Evolutionary conservation across 352 stramenopile genomes (phyloP), one percentile per base, ranked within the genome.

Genomic region (Phytophthora ohioensis): DNA sequence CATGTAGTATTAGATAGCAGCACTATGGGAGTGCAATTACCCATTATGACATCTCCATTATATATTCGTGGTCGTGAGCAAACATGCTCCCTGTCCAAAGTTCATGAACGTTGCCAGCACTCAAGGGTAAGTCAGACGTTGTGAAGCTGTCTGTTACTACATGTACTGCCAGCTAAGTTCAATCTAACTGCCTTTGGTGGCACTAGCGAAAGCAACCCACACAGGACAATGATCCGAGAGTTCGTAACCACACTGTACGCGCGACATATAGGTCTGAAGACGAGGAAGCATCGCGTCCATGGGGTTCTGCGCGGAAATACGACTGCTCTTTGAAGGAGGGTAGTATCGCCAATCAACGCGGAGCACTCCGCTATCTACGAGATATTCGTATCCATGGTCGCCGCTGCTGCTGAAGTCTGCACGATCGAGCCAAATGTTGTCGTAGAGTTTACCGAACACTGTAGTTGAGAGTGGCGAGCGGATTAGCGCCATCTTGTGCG

Each of bases 211-310:
- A 6, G 79, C 81, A 43, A 88, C 57, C 71, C 74, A 93, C 30
- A 90, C 85, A 9, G 83, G 85, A 38, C 81, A 91, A 71, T 93
- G 83, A 55, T 91, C 83, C 2, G 81, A 88, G 4, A 91, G 66
- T 43, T 91, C 83, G 31, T 81, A 67, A 3, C 66, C 71, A 49
- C 85, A 91, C 48, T 84, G 72, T 2, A 78, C 35, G 15, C 78
- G 78, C 0, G 75, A 76, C 45, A 80, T 75, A 21, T 81, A 77
- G 12, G 63, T 69, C 55, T 78, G 49, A 32, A 78, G 55, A 34
- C 69, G 64, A 13, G 65, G 69, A 34, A 73, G 57, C 57, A 78
- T 76, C 46, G 64, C 15, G n/a, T 72, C 56, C 21, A 66, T 70
- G 4, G 67, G 61, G 15, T 70, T 62, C 21, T 74, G 68, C 13